Percentiles rank a stretch among this genome's conserved stretches.
Conservation (phyloP, 108 stramenopile genomes). For the Cylindrotheca closterium region DNA sequence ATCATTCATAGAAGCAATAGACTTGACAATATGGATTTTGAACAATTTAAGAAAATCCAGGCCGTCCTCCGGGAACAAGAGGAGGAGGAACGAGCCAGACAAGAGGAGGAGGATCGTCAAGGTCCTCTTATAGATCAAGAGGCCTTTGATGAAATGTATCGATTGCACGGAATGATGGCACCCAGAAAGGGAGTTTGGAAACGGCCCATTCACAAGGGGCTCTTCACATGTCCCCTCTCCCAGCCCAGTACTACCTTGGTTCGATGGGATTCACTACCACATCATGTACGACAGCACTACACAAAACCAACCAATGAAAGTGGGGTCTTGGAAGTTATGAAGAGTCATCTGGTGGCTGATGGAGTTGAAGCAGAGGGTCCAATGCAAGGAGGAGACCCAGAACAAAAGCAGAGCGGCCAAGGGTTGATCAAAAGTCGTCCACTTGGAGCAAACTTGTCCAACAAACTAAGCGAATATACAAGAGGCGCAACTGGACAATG, state of each 20-base stretch:
- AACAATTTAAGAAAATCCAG: constrained; percentile 7
- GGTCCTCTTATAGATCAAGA: constrained; percentile 7
- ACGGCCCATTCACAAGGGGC: constrained; percentile 29
- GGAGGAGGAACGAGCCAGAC: constrained; percentile 2
- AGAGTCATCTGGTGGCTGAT: constrained; percentile 11
- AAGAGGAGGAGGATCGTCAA: neutral
- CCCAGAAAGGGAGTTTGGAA: constrained; percentile 27
- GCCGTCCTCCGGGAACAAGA: constrained; percentile 12
- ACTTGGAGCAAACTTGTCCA: constrained; percentile 65
- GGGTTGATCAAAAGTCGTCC: constrained; percentile 32
- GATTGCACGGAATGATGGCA: constrained; percentile 23
- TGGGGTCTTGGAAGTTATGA: constrained; percentile 19
- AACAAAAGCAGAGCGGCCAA: neutral
- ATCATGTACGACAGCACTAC: constrained; percentile 24
- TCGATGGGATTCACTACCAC: constrained; percentile 33
- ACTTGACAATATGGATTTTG: neutral
- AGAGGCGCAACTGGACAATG: constrained; percentile 60
- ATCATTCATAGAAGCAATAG: neutral
- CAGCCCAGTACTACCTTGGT: constrained; percentile 38
- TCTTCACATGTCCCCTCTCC: constrained; percentile 38
- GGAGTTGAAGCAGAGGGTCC: neutral
- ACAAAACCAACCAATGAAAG: constrained; percentile 6
- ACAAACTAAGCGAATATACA: constrained; percentile 78
- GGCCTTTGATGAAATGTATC: constrained; percentile 25
- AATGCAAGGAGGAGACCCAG: neutral